Conservation (phyloP, 1,139 yeast species). For the Hyphopichia khmerensis region DNA sequence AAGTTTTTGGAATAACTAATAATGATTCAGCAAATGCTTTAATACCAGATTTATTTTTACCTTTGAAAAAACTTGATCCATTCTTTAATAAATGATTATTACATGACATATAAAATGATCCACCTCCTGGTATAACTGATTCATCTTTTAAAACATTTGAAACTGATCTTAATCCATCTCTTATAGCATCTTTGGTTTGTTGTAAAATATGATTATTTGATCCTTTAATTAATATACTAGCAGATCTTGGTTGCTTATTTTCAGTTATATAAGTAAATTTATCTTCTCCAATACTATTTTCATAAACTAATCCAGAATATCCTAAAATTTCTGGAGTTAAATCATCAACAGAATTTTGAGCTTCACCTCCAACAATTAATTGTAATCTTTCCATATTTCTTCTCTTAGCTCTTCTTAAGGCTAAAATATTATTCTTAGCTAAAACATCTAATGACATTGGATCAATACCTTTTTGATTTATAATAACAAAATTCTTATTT, state of each 20-base stretch:
- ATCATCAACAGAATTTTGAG: constrained; percentile 97
- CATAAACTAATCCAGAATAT: constrained; percentile 86
- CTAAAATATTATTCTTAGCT: constrained; percentile 90
- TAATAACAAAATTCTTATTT: constrained; percentile 82
- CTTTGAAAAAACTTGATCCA: constrained; percentile 63
- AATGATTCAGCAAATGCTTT: constrained; percentile 93
- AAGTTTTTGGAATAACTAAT: constrained; percentile 87
- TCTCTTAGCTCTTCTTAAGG: constrained; percentile 96
- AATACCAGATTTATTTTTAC: constrained; percentile 86
- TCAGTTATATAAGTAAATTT: constrained; percentile 95
- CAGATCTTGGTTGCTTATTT: constrained; percentile 86
- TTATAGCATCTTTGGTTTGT: constrained; percentile 94
- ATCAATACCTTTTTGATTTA: constrained; percentile 98
- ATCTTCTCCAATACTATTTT: constrained; percentile 93
- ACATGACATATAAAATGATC: constrained; percentile 88
- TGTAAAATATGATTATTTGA: constrained; percentile 85
- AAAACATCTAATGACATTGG: constrained; percentile 95
- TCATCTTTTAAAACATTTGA: constrained; percentile 87
- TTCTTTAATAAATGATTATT: constrained; percentile 61
- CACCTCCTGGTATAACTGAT: constrained; percentile 92
- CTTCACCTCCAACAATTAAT: constrained; percentile 95
- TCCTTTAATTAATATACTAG: constrained; percentile 89
- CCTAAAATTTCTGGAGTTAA: constrained; percentile 84
- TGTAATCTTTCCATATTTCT: constrained; percentile 99
- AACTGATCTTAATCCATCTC: constrained; percentile 96